Conservation (phyloP, 768 basidiomycete species). For the Saitozyma podzolica region DNA sequence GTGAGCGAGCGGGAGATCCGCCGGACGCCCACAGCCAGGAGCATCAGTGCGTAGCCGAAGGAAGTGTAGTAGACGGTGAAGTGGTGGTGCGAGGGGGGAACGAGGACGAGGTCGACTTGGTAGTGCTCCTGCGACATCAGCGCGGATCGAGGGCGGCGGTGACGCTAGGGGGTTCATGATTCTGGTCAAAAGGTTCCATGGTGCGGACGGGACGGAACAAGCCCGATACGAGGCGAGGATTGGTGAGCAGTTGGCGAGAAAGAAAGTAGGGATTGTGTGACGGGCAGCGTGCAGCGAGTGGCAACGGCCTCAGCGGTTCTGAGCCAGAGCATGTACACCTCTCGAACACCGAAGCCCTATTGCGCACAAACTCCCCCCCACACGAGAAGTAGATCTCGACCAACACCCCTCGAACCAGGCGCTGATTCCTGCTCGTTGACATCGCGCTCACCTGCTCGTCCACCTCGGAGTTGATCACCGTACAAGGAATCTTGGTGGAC, state of each 20-base stretch:
- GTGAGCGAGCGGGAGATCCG: slow-evolving; percentile 19
- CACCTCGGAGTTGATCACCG: background rate
- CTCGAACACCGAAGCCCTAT: too few species aligned
- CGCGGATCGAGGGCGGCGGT: background rate
- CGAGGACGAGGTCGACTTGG: slow-evolving; percentile 35
- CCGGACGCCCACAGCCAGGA: slow-evolving; percentile 25
- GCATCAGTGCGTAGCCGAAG: slow-evolving; percentile 20
- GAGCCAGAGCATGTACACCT: background rate
- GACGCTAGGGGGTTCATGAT: background rate
- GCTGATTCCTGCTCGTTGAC: background rate
- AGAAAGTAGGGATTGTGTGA: background rate
- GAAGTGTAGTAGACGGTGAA: slow-evolving; percentile 24
- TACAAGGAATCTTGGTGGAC: slow-evolving; percentile 21
- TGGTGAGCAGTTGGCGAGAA: background rate
- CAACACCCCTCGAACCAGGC: too few species aligned
- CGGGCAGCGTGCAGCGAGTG: background rate
- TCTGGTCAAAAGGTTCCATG: background rate
- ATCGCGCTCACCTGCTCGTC: slow-evolving; percentile 17
- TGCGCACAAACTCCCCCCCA: too few species aligned
- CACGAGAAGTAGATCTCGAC: too few species aligned
- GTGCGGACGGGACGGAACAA: background rate
- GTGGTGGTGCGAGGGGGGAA: slow-evolving; percentile 11
- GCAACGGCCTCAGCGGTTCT: background rate
- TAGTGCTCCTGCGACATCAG: slow-evolving; percentile 30
- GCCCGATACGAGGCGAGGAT: background rate